Percentiles rank a stretch among this genome's conserved stretches.
Evolutionary conservation across 805 yeast genomes (phyloP).

Genomic region (Yarrowia sp.): DNA sequence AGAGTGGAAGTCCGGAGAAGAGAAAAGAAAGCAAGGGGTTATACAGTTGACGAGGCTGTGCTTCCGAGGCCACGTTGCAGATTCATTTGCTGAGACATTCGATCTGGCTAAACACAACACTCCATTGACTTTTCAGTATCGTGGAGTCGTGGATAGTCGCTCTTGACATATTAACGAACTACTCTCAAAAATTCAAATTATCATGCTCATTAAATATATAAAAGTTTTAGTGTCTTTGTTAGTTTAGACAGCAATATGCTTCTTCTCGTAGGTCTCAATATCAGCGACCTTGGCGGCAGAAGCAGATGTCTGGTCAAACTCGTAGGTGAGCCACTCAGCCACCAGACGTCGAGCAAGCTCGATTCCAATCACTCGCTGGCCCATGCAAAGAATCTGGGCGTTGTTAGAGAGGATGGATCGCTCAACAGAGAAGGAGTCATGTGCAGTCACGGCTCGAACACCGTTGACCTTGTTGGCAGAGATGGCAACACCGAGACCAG

Average conservation of each 20-base stretch:
- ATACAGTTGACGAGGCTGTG: not conserved
- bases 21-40: not conserved
- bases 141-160: no score
- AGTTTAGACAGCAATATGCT: not conserved
- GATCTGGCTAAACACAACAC: no score
- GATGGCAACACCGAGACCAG: conserved; percentile 50
- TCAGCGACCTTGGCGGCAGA: conserved; percentile 45
- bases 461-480: conserved; percentile 48
- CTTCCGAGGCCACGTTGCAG: not conserved
- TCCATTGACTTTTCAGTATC: no score
- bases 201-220: not conserved
- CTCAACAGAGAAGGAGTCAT: conserved; percentile 48
- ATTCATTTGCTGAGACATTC: not conserved
- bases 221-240: no score
- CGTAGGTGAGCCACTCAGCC: conserved; percentile 45
- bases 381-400: conserved; percentile 48
- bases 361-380: conserved; percentile 46
- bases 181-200: no score
- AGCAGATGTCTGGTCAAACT: conserved; percentile 42
- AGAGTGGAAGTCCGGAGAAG: not conserved
- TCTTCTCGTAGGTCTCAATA: conserved; percentile 36
- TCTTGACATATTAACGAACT: no score
- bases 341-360: conserved; percentile 46
- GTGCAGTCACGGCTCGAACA: conserved; percentile 49
- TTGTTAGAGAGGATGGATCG: conserved; percentile 45